Base-by-base conservation (phyloP, 108 stramenopile genomes). In the Skeletonema menzelii region DNA sequence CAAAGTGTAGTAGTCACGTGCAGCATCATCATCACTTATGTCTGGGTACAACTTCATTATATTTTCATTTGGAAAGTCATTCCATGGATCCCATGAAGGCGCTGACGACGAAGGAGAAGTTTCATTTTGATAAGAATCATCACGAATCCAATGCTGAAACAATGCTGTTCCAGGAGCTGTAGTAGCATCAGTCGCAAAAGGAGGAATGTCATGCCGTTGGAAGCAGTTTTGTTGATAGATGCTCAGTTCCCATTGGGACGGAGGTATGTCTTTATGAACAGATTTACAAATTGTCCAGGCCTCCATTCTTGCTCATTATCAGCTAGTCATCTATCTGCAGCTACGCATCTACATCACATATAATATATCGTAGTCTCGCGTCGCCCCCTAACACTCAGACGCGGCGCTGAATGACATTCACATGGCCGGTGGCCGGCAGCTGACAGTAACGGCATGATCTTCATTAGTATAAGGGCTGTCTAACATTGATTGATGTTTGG, bases 1-100 rank as follows among this genome's bases (percentile, higher is more conserved):
- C 56, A 77, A 62, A n/a, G 76, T 77, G 60, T 77, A 77, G 35
- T 44, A 69, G 27, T 77, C 76, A 19, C 67, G 67, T 13, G 74
- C 59, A 17, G 62, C 22, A 11, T 60, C 38, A 60, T 65, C 69
- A 37, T 70, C 68, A 57, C 76, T 58, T 5, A 77, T 66, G 59
- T 77, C 76, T 19, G 76, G 76, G 31, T 70, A 77, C 12, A 13
- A 22, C 17, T 58, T 63, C 69, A 77, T 65, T 12, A 65, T 46
- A 13, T 77, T 30, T 47, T 28, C 32, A 11, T 56, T 70, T 19
- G 76, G 76, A 53, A 77, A 77, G 24, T 77, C 76, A 70, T 53
- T 70, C 47, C 56, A 70, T 28, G 69, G 76, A 77, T 70, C 47
- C 28, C 49, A 70, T 27, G 26, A 8, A 15, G 42, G 11, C 20